Evolutionary conservation across 768 basidiomycete species (phyloP), one percentile per base, ranked within the genome.

Genomic region (Tulasnella calospora): DNA sequence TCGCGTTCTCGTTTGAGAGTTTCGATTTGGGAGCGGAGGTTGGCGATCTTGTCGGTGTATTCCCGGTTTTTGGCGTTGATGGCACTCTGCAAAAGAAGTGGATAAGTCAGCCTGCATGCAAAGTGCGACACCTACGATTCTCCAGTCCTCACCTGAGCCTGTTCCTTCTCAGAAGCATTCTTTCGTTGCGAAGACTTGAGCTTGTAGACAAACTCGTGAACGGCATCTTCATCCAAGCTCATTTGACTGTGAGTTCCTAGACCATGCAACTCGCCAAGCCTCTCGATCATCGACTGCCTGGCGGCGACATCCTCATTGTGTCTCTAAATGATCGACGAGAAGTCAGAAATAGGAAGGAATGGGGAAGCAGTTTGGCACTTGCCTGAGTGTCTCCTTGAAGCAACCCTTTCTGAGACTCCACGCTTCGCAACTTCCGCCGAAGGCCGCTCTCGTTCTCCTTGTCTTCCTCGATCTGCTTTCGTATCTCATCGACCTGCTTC

Each of bases 361-460:
- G 30, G 23, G 30, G 72, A 38, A 67, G 41, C 9, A 23, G 27
- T 36, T 7, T n/a, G 78, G 23, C 13, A 61, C 81, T 35, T 79
- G 92, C 95, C 85, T 93, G 90, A 57, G 91, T 90, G 82, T 95
- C 91, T 0, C 92, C 93, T 33, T 86, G 86, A 19, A 96, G 85
- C 23, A 89, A 87, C 27, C 94, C 96, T 44, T 84, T 82, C 23
- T 82, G 81, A 17, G 81, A 82, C 44, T 82, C 82, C 23, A 83
- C 78, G 46, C 79, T 81, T 55, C 81, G 79, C 78, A 84, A 82
- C 71, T 83, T 81, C 27, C 80, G 79, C 27, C 84, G 72, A 44
- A 83, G 46, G 9, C 82, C 82, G 13, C 27, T 55, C 8, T 81
- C 80, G 30, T 70, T 75, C 57, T 79, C 81, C 30, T 78, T 79